Evolutionary conservation across 2,329 filamentous ascomycete species (phyloP), one percentile per base, ranked within the genome.

Genomic region (Neoarthrinium moseri): DNA sequence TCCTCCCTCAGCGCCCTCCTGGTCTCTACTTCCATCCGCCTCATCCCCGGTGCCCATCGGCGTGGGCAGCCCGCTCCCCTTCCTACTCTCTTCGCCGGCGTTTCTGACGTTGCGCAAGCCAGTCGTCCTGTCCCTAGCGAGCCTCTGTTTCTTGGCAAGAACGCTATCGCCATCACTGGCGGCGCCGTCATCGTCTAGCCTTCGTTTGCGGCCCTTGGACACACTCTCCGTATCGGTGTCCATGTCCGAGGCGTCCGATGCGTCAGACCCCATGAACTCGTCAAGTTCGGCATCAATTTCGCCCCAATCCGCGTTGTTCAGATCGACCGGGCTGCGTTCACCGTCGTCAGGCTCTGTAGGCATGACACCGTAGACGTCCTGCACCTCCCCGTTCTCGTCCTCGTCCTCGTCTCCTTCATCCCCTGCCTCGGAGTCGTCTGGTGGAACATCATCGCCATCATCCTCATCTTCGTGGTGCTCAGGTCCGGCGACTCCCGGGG

Each of bases 241-340:
- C 23, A 21, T 23, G 4, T 50, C 48, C 10, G 44, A 44, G 13
- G 47, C 48, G n/a, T 44, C 39, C 5, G 72, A 73, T 39, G 74
- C 69, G 46, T 74, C 74, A 10, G 64, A 67, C 8, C 74, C 73
- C 60, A 88, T 68, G 55, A 87, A 87, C 20, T 85, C 84, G 20
- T 76, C 75, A 0, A 89, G 67, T 56, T 89, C 86, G 40, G 81
- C 78, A 45, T 85, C 77, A 4, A 77, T 67, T 6, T 67, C 69
- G 40, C 56, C 60, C 62, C 62, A 65, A 8, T 58, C 58, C 40
- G 57, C 59, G 15, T 54, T 51, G n/a, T 59, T 53, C 13, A 64
- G 54, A n/a, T 53, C 54, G 12, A 64, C 55, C 6, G 64, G 63
- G 22, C 61, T 66, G 10, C 45, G 53, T 41, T 59, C 56, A 6